These are phyloP conservation scores for Penicillium digitatum DNA, from an alignment of 2,329 filamentous ascomycete genomes.

Conservation along the genomic window DNA sequence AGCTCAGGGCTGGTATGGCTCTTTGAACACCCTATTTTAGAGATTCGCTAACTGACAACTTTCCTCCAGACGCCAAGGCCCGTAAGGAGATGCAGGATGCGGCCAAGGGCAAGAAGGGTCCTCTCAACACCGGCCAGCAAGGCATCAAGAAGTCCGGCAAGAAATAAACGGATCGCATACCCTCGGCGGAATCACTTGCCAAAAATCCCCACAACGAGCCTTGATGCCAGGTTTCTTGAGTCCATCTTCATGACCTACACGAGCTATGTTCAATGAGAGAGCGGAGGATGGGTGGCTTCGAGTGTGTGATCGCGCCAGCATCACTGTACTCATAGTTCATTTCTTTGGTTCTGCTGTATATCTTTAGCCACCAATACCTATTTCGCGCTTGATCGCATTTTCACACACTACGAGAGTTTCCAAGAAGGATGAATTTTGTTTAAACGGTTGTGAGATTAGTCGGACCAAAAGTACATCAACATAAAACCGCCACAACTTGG, in stretches of 20 bases:
- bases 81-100: conserved; percentile 79
- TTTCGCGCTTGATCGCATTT: conserved; percentile 9
- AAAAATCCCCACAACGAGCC: not conserved
- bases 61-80: conserved; percentile 67
- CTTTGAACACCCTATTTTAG: not conserved
- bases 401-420: not conserved
- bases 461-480: not conserved
- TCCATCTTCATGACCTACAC: conserved; percentile 21
- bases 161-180: conserved; percentile 60
- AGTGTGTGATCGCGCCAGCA: conserved; percentile 3
- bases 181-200: not conserved
- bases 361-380: conserved; percentile 9
- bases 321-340: not conserved
- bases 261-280: conserved; percentile 22
- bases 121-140: conserved; percentile 75
- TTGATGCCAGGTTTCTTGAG: not conserved
- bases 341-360: conserved; percentile 3
- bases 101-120: conserved; percentile 75
- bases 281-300: conserved; percentile 6
- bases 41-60: not conserved
- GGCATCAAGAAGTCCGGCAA: conserved; percentile 98
- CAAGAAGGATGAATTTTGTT: not conserved
- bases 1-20: conserved; percentile 74
- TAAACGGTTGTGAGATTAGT: not conserved
- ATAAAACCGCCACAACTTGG: not conserved